Base-by-base conservation (phyloP, 345 rosid genomes). In the Moricandia arvensis region DNA sequence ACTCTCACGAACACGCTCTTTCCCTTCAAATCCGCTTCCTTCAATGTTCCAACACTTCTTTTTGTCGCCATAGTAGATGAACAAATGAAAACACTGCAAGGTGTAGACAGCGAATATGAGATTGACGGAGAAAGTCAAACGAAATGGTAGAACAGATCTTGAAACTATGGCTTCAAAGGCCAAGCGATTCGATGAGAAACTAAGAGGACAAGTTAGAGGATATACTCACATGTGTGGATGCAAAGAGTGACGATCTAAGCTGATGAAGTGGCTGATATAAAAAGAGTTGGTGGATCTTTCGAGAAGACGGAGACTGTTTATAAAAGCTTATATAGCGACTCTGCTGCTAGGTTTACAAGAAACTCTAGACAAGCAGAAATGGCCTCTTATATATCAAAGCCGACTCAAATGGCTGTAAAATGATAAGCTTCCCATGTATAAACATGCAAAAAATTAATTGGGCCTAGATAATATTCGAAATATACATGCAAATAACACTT, bases 1-100 rank as follows among this genome's bases (percentile, higher is more conserved):
- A 88, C 99, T 69, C 99, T 86, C 64, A 95, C 98, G 72, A 92
- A 89, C 66, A 92, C 99, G 38, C 81, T 92, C 89, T 95, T 95
- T 80, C 97, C 99, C 71, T 95, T 92, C 88, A 95, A 81, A 73
- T 89, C 99, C 3, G 93, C 82, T 8, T 66, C 88, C 8, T 78
- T 81, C 86, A 95, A 77, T 9, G 89, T 91, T 41, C 91, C 96
- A 7, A 95, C 96, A 76, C 97, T 95, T 90, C 87, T 95, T 93
- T 95, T 95, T 9, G 93, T 92, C 86, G 86, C 88, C 60, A 89
- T 85, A 11, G 84, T 87, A 11, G 87, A 87, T 59, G 73, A 72
- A 16, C 78, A 79, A 63, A 13, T 11, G 47, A 12, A 47, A 31
- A 24, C 47, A 62, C 78, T 54, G 15, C 33, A 30, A 6, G 18